Evolutionary conservation across 257 asterid species (phyloP).

Genomic region (Dorcoceras hygrometricum): DNA sequence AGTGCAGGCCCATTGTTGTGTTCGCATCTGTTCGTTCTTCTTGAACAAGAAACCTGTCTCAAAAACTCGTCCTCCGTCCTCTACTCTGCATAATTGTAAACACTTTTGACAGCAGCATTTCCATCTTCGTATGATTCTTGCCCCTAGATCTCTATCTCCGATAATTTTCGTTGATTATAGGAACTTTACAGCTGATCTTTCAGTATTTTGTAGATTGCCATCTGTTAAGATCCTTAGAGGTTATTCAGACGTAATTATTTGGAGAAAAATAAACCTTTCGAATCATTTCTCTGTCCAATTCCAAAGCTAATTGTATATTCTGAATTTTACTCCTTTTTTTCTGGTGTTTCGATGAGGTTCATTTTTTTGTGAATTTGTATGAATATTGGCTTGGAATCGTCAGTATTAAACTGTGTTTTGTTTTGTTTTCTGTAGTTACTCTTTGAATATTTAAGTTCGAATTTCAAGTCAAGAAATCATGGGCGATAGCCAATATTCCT

Average conservation of each 20-base stretch:
- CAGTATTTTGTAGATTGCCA: neutral
- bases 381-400: neutral
- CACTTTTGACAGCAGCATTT: neutral
- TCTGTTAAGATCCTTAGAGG: neutral
- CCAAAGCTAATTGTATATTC: neutral
- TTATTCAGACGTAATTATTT: too few relatives aligned
- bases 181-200: neutral
- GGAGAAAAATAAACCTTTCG: neutral
- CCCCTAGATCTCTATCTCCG: neutral
- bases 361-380: neutral
- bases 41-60: neutral
- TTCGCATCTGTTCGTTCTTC: neutral
- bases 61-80: too few relatives aligned
- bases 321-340: neutral
- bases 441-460: conserved; percentile 20
- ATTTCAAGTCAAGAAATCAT: conserved; percentile 33
- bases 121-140: neutral
- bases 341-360: neutral
- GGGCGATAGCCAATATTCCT: conserved; percentile 99
- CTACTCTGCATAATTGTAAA: neutral
- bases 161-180: neutral
- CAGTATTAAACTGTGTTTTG: neutral
- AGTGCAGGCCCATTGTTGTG: neutral
- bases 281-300: neutral
- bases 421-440: conserved; percentile 13